Evolutionary conservation across 2,329 filamentous ascomycete species (phyloP).

Genomic region (Lachnellula suecica): DNA sequence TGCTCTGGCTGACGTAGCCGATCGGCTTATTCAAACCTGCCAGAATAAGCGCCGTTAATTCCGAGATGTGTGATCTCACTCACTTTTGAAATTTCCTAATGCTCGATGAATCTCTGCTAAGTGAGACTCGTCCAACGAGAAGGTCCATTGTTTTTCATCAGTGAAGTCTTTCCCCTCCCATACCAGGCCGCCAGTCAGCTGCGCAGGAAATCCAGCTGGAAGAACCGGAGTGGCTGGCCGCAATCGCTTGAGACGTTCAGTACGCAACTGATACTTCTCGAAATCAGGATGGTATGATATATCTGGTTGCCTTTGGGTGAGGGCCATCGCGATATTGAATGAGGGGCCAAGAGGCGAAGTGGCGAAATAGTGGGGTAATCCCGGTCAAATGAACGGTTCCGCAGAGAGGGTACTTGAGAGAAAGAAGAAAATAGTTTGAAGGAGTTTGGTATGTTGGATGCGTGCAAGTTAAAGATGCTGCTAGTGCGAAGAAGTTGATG

Average conservation of each 20-base stretch:
- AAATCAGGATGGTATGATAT: constrained; percentile 56
- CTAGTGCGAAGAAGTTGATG: no score
- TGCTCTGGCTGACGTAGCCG: constrained; percentile 44
- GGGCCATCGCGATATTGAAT: neutral
- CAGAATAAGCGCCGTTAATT: neutral
- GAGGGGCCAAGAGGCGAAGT: neutral
- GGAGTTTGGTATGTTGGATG: no score
- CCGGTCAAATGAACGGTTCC: no score
- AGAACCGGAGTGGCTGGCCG: constrained; percentile 41
- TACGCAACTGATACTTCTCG: constrained; percentile 51
- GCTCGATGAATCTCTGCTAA: constrained; percentile 48
- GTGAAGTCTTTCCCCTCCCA: constrained; percentile 55
- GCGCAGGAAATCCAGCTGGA: constrained; percentile 49
- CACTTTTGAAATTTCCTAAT: constrained; percentile 38
- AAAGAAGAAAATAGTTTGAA: no score
- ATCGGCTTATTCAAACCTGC: constrained; percentile 27
- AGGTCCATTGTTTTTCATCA: constrained; percentile 52
- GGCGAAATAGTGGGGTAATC: neutral
- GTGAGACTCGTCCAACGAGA: constrained; percentile 45
- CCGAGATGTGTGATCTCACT: neutral
- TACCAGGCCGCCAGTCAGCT: constrained; percentile 50
- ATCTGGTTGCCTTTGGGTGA: constrained; percentile 44
- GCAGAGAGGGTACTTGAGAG: no score
- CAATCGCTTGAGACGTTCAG: constrained; percentile 42
- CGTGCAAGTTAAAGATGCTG: no score